phyloP scores from a whole-genome alignment of 139 green algal genomes.

The Chlamydomonas sphaeroides region DNA sequence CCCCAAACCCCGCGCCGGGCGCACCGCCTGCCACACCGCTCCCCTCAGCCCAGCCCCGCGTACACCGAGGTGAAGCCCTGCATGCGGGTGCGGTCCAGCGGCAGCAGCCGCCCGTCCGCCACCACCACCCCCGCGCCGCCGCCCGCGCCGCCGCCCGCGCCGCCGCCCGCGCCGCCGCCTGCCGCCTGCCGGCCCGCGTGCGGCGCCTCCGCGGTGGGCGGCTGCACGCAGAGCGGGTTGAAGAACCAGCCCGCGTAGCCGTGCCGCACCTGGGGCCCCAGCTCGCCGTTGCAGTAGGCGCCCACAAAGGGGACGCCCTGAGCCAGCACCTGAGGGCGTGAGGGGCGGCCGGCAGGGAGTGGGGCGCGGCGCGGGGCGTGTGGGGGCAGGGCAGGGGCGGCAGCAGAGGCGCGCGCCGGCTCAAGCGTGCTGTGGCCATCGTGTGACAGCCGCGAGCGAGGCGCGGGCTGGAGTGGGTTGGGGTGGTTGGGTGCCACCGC shows the following conservation, averaged over 20 bases:
- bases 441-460: too few species aligned
- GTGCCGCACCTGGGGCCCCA: slow-evolving; percentile 22
- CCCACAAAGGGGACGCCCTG: slow-evolving; percentile 17
- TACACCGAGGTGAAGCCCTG: slow-evolving; percentile 36
- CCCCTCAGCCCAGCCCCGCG: slow-evolving; percentile 16
- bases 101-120: not conserved
- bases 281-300: slow-evolving; percentile 36
- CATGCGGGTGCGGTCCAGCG: slow-evolving; percentile 14
- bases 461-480: too few species aligned
- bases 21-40: too few species aligned
- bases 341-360: too few species aligned
- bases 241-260: slow-evolving; percentile 28
- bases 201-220: not conserved
- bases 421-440: too few species aligned
- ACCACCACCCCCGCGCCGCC: not conserved
- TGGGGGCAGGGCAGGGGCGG: too few species aligned
- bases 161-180: not conserved
- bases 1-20: too few species aligned
- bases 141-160: not conserved
- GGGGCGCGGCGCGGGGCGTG: too few species aligned
- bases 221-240: slow-evolving; percentile 24
- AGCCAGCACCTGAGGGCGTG: slow-evolving; percentile 3
- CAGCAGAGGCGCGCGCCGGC: too few species aligned
- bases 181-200: too few species aligned
- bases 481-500: too few species aligned